Evolutionary conservation across 1,284 basidiomycete genomes (phyloP).

Genomic region (Boletus semigastroideus): DNA sequence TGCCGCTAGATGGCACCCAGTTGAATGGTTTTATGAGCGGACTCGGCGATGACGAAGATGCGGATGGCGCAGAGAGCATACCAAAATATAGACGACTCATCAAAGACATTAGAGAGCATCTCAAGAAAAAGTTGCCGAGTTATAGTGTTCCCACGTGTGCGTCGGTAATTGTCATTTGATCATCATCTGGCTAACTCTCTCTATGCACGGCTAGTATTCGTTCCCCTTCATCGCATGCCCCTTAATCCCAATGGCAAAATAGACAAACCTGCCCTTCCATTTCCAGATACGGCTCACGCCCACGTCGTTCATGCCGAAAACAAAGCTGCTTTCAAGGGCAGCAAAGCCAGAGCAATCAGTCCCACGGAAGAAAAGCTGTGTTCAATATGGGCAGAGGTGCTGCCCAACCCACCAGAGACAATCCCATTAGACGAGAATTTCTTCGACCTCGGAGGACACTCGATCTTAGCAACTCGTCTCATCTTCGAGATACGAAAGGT

Average conservation of each 20-base stretch:
- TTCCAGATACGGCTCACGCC: conserved; percentile 93
- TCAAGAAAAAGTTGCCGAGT: conserved; percentile 96
- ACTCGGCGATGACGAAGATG: conserved; percentile 60
- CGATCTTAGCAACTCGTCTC: conserved; percentile 94
- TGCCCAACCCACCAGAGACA: conserved; percentile 78
- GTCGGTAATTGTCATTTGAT: conserved; percentile 43
- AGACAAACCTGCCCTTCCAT: conserved; percentile 97
- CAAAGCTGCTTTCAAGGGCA: conserved; percentile 28
- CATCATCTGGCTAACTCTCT: conserved; percentile 8
- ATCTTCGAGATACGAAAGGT: conserved; percentile 96
- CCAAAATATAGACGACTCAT: conserved; percentile 85
- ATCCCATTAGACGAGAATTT: conserved; percentile 94
- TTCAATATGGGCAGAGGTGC: conserved; percentile 79
- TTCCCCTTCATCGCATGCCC: conserved; percentile 94
- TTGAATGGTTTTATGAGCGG: conserved; percentile 79
- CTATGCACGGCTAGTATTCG: conserved; percentile 66
- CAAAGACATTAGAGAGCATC: conserved; percentile 91
- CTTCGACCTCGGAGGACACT: conserved; percentile 98
- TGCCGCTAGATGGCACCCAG: conserved; percentile 77
- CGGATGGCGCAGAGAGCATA: conserved; percentile 66
- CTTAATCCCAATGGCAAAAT: conserved; percentile 99
- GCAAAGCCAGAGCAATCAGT: conserved; percentile 43
- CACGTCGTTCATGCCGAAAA: conserved; percentile 41
- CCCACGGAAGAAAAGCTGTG: conserved; percentile 83
- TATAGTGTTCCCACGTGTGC: conserved; percentile 86